Conservation (phyloP, 495 filamentous ascomycete genomes). For the Cetradonia linearis region DNA sequence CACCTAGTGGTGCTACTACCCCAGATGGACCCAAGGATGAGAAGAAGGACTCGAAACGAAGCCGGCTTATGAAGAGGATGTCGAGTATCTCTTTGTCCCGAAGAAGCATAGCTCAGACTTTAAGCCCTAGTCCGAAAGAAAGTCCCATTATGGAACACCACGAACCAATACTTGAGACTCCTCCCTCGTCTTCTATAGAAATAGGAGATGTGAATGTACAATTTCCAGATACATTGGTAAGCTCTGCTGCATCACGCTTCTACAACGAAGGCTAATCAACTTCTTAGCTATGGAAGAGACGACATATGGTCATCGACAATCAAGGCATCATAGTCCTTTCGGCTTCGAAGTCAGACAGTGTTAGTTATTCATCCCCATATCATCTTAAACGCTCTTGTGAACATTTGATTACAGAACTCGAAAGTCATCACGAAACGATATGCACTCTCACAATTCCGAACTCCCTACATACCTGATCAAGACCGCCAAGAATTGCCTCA, state of each 20-base stretch:
- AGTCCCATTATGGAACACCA: slow-evolving; percentile 33
- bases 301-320: slow-evolving; percentile 66
- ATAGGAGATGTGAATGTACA: slow-evolving; percentile 89
- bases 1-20: slow-evolving; percentile 24
- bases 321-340: slow-evolving; percentile 67
- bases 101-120: slow-evolving; percentile 47
- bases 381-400: neutral
- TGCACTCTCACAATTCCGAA: slow-evolving; percentile 69
- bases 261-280: neutral
- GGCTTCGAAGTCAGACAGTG: slow-evolving; percentile 36
- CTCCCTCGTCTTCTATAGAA: slow-evolving; percentile 38
- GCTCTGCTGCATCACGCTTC: slow-evolving; percentile 9
- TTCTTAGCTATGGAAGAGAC: slow-evolving; percentile 69
- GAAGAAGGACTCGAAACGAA: slow-evolving; percentile 57
- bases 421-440: slow-evolving; percentile 58
- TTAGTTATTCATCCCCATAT: neutral
- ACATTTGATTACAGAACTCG: slow-evolving; percentile 36
- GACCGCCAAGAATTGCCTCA: slow-evolving; percentile 83
- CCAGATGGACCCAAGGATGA: slow-evolving; percentile 37
- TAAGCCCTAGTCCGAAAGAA: slow-evolving; percentile 49
- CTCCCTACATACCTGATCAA: slow-evolving; percentile 71
- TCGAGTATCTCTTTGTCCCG: slow-evolving; percentile 54
- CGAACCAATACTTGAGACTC: slow-evolving; percentile 26
- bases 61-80: slow-evolving; percentile 71
- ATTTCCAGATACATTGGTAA: slow-evolving; percentile 72